Base-by-base conservation (phyloP, 1,284 basidiomycete genomes). In the Trametes polyzona region DNA sequence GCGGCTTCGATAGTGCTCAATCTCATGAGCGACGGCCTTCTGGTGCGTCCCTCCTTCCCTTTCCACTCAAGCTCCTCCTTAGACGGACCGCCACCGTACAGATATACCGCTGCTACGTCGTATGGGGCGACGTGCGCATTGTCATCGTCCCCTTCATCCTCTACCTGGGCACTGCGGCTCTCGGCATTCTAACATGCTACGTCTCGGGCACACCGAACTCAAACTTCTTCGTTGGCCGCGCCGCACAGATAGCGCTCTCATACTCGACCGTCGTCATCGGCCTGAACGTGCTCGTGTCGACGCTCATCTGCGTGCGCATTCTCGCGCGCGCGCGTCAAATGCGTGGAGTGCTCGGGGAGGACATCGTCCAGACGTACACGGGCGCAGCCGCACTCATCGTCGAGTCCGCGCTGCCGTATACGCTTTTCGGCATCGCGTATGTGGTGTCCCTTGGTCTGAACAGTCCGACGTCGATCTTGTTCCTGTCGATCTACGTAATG, bases 401-500 rank as follows among this genome's bases (percentile, higher is more conserved):
- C 44, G 61, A 62, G 52, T 39, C 50, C 24, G 48, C 48, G 24
- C 39, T 57, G 24, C 57, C 55, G 2, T 59, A 51, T 30, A 57
- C 61, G 27, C 47, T 62, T 5, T 54, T 48, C 23, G 57, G 57
- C 1, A 50, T 62, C 12, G 61, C 48, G 26, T 59, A 62, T 27
- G 47, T 59, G 8, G 55, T 62, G 1, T 43, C 59, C 5, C 43
- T 59, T n/a, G 62, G 51, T 8, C 7, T 59, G 3, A 46, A 58
- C 36, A 59, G 57, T 43, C 51, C 40, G 16, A 54, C 44, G 2
- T 44, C 50, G 6, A 55, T 59, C 6, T 36, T 61, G 23, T 61
- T 57, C 44, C 47, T 58, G 16, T 57, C 57, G 1, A 44, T 61
- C 7, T 59, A 64, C 33, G 54, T 57, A 30, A 61, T 64, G 62